A percentile compares a stretch with the other conserved stretches of the same genome.
Conservation (phyloP, 2,329 filamentous ascomycete genomes). For the Xylaria sp. region DNA sequence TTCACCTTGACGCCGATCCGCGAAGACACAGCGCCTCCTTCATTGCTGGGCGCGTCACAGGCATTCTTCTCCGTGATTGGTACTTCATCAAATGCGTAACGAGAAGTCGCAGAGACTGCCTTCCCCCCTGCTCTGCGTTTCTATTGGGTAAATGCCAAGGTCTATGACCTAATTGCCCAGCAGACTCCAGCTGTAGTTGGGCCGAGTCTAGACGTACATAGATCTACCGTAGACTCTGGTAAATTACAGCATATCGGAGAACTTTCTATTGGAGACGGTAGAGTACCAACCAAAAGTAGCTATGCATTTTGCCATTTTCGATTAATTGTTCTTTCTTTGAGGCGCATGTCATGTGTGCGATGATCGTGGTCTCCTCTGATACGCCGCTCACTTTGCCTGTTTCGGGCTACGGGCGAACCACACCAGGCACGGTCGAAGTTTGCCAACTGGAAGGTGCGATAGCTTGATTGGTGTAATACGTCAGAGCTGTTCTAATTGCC, state of each 20-base stretch:
- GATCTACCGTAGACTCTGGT: not conserved
- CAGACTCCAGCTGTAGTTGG: not conserved
- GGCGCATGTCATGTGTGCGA: constrained; percentile 14
- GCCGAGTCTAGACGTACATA: constrained; percentile 2
- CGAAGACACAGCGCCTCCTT: constrained; percentile 10
- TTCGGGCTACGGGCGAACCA: constrained; percentile 14
- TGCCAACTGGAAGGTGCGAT: not conserved
- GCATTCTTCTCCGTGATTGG: constrained; percentile 8
- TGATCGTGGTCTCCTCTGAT: constrained; percentile 38
- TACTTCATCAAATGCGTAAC: constrained; percentile 12
- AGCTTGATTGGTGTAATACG: constrained; percentile 19
- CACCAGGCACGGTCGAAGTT: not conserved
- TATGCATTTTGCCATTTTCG: not conserved
- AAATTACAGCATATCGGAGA: constrained; percentile 1
- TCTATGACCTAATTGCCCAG: constrained; percentile 33
- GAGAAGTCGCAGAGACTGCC: not conserved
- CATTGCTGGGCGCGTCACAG: constrained; percentile 20
- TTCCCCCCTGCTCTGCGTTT: not conserved
- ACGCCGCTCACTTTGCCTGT: constrained; percentile 24
- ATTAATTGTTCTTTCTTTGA: not conserved
- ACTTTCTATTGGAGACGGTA: constrained; percentile 6
- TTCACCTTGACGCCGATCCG: constrained; percentile 17
- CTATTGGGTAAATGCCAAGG: not conserved
- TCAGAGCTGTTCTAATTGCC: constrained; percentile 17
- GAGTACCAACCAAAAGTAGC: not conserved